These are phyloP conservation scores for Nyssa sinensis DNA, from an alignment of 148 eudicot species.

Conservation along the genomic window DNA sequence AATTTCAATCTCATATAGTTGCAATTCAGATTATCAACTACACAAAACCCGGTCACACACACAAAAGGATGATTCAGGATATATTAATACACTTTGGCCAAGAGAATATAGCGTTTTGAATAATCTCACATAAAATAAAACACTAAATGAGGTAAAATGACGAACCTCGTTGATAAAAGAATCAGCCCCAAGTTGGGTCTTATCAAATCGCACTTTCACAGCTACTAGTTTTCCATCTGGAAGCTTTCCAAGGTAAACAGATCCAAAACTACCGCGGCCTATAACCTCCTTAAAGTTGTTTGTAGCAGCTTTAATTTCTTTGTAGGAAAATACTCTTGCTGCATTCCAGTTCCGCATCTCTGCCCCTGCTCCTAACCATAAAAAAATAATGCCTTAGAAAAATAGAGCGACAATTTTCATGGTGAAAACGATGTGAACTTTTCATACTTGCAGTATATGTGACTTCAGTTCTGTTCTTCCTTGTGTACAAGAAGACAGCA, in stretches of 20 bases:
- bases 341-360: slow-evolving; percentile 56
- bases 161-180: slow-evolving; percentile 74
- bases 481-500: slow-evolving; percentile 38
- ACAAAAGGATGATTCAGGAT: not conserved
- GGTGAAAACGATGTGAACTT: slow-evolving; percentile 2
- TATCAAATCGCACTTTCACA: slow-evolving; percentile 73
- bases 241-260: slow-evolving; percentile 72
- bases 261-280: slow-evolving; percentile 82
- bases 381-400: not conserved
- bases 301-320: slow-evolving; percentile 73
- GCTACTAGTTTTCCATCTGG: slow-evolving; percentile 61
- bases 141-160: not conserved
- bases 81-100: not conserved
- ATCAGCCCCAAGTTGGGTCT: slow-evolving; percentile 64
- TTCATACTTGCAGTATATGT: slow-evolving; percentile 37
- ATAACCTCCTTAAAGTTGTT: slow-evolving; percentile 64
- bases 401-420: not conserved
- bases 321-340: slow-evolving; percentile 58
- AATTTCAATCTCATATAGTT: not conserved
- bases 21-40: not conserved
- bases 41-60: not conserved
- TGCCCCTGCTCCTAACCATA: slow-evolving; percentile 31
- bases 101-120: not conserved
- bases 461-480: slow-evolving; percentile 32
- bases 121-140: not conserved